Percentiles rank a stretch among this genome's conserved stretches.
Evolutionary conservation across 2,329 filamentous ascomycete species (phyloP).

Genomic region (Xylariaceae sp.): DNA sequence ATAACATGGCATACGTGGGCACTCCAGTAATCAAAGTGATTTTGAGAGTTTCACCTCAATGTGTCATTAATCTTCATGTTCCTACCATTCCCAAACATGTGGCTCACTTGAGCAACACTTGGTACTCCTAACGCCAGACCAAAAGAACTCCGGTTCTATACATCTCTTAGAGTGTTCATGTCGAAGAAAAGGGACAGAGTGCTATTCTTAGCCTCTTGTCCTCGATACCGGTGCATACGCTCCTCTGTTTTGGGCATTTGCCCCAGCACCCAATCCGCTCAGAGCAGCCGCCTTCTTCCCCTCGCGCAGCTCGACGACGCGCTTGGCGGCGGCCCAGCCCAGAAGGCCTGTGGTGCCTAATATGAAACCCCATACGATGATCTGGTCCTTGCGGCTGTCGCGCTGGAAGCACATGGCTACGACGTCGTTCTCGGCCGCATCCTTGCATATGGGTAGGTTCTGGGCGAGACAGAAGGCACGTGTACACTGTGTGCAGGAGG

Average conservation of each 20-base stretch:
- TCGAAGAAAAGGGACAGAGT: no score
- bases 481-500: slow-evolving; percentile 66
- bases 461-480: slow-evolving; percentile 67
- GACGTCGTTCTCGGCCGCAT: slow-evolving; percentile 66
- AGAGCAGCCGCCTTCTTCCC: slow-evolving; percentile 29
- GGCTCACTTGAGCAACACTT: no score
- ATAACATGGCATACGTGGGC: no score
- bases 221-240: slow-evolving; percentile 36
- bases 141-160: background rate
- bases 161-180: background rate
- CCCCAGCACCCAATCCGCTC: slow-evolving; percentile 3
- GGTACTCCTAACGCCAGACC: background rate
- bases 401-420: slow-evolving; percentile 69
- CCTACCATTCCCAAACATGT: background rate
- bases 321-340: slow-evolving; percentile 63
- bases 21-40: background rate
- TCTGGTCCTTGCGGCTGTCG: slow-evolving; percentile 69
- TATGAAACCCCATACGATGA: slow-evolving; percentile 70
- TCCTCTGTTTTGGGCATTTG: slow-evolving; percentile 29
- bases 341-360: slow-evolving; percentile 63
- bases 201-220: background rate
- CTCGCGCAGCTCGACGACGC: slow-evolving; percentile 51
- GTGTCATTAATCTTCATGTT: background rate
- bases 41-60: background rate
- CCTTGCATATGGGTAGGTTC: slow-evolving; percentile 66